phyloP scores from a whole-genome alignment of 345 rosid species.

The Syzygium aromaticum region DNA sequence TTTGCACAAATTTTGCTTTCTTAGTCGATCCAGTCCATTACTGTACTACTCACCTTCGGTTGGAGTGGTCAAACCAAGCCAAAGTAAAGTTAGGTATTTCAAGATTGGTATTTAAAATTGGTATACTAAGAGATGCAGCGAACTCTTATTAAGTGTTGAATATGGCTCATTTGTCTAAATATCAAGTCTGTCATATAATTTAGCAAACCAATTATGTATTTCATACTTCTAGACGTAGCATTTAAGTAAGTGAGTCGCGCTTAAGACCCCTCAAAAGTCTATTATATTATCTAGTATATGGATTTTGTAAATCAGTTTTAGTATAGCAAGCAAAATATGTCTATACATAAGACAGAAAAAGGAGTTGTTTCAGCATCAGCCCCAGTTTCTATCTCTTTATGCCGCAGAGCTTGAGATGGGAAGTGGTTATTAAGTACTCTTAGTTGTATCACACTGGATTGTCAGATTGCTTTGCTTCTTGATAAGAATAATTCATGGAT shows the following conservation, averaged over 20 bases:
- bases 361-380: neutral
- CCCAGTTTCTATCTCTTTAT: neutral
- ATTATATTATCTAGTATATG: accelerated
- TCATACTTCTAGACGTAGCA: neutral
- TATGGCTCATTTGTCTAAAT: accelerated
- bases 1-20: too few relatives aligned
- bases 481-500: too few relatives aligned
- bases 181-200: accelerated
- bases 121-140: neutral
- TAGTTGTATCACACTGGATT: neutral
- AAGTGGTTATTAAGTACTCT: neutral
- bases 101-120: accelerated
- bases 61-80: too few relatives aligned
- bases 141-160: accelerated
- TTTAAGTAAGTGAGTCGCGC: accelerated
- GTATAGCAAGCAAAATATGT: neutral
- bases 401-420: neutral
- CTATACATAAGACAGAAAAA: too few relatives aligned
- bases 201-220: neutral
- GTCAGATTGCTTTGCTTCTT: neutral
- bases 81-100: neutral
- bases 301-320: accelerated
- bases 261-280: neutral
- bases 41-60: too few relatives aligned
- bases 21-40: too few relatives aligned